These are phyloP conservation scores for Mrakia frigida DNA, from an alignment of 768 basidiomycete species.

Conservation along the genomic window DNA sequence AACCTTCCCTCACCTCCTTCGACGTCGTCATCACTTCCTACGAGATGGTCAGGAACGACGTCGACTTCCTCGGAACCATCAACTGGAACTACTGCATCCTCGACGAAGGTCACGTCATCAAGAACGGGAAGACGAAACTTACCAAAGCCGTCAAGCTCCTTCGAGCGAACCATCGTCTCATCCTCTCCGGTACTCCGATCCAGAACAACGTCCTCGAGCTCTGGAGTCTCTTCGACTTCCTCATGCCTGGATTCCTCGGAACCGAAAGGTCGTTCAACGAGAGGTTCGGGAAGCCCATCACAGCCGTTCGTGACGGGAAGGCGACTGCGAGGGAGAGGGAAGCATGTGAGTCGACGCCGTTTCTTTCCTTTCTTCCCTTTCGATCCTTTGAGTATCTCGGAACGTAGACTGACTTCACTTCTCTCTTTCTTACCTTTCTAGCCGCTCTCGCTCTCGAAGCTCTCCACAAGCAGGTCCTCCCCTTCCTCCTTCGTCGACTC, in stretches of 20 bases:
- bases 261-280: slow-evolving; percentile 91
- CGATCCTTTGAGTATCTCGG: not conserved
- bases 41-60: slow-evolving; percentile 94
- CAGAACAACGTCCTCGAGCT: slow-evolving; percentile 98
- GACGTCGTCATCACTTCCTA: slow-evolving; percentile 97
- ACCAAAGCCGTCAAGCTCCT: slow-evolving; percentile 92
- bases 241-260: slow-evolving; percentile 99
- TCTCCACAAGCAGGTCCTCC: slow-evolving; percentile 96
- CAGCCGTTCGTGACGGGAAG: slow-evolving; percentile 91
- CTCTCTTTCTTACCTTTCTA: slow-evolving; percentile 41
- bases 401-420: not conserved
- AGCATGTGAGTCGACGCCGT: slow-evolving; percentile 61
- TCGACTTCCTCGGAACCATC: slow-evolving; percentile 62
- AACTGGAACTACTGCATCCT: slow-evolving; percentile 94
- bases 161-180: slow-evolving; percentile 83
- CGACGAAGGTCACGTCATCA: slow-evolving; percentile 98
- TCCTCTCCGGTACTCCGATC: slow-evolving; percentile 94
- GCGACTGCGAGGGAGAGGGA: slow-evolving; percentile 75
- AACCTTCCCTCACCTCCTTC: slow-evolving; percentile 60
- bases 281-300: slow-evolving; percentile 89
- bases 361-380: not conserved
- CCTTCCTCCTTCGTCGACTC: slow-evolving; percentile 88
- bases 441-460: slow-evolving; percentile 92
- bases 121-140: slow-evolving; percentile 96
- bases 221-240: slow-evolving; percentile 97